Base-by-base conservation (phyloP, 495 filamentous ascomycete genomes). In the Hypoxylon crocopeplum region DNA sequence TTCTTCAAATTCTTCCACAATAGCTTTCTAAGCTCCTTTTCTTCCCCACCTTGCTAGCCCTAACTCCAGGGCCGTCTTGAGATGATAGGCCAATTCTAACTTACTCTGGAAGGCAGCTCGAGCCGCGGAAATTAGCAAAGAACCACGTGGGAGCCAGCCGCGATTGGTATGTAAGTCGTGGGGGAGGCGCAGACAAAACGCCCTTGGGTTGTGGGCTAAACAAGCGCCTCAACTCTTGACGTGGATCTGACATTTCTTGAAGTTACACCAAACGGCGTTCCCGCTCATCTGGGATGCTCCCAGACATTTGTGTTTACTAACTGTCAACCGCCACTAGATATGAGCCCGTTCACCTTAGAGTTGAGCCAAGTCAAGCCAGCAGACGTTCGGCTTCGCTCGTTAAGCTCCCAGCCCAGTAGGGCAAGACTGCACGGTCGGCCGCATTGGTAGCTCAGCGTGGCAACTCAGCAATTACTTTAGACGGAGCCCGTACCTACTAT, bases 231-330 rank as follows among this genome's bases (percentile, higher is more conserved):
- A 45, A 53, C 22, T 50, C 32, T n/a, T 51, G 61, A 59, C 55
- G 55, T 58, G 44, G 32, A 56, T 55, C 39, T 59, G 33, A 64
- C 42, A 59, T 27, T 37, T 53, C 17, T 25, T 49, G 38, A 64
- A 36, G 34, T 54, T 32, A 29, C 27, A 21, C 24, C 36, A 13
- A 30, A 51, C 50, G 51, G 46, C 46, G 39, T 57, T 48, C 40
- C 48, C 37, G 34, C 30, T 40, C 13, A 13, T 19, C 46, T 42
- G 7, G 36, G 40, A 48, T 27, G 6, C 22, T 42, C 41, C 52
- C 15, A 19, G 42, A 15, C 16, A 20, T 30, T 46, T 42, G 6
- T n/a, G 24, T 30, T 53, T 36, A 27, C 27, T 6, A n/a, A n/a
- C 15, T 22, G 29, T 21, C 38, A 52, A 22, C 40, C 53, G 27